Evolutionary conservation across 768 basidiomycete genomes (phyloP).

Genomic region (Amanita rubescens): DNA sequence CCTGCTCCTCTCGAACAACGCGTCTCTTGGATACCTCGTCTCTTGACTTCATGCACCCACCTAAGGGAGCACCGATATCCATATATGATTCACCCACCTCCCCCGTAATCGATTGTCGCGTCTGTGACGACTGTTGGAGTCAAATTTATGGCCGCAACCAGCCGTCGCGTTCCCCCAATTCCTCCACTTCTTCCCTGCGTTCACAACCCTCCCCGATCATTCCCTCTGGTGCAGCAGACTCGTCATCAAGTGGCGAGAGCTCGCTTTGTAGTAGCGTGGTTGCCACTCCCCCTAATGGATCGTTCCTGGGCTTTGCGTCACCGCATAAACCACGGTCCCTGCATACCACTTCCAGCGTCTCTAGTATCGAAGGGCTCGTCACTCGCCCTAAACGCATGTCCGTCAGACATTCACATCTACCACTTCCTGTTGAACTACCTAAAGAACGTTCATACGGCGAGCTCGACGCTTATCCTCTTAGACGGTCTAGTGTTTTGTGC

Average conservation of each 20-base stretch:
- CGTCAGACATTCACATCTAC: constrained; percentile 28
- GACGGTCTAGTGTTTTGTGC: constrained; percentile 58
- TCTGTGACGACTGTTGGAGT: constrained; percentile 74
- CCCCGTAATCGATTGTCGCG: constrained; percentile 50
- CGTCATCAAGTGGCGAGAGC: constrained; percentile 24
- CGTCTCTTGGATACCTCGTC: constrained; percentile 66
- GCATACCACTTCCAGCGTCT: constrained; percentile 24
- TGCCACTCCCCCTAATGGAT: constrained; percentile 18
- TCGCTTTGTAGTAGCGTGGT: constrained; percentile 25
- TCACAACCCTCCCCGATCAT: constrained; percentile 25
- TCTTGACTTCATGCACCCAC: constrained; percentile 65
- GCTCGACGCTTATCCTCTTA: constrained; percentile 67
- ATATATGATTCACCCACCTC: constrained; percentile 51
- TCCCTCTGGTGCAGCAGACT: constrained; percentile 31
- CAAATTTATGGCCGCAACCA: constrained; percentile 56
- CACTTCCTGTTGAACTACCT: constrained; percentile 28
- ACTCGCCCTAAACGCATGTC: constrained; percentile 26
- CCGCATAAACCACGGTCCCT: constrained; percentile 25
- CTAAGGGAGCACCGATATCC: constrained; percentile 54
- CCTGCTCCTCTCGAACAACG: constrained; percentile 53
- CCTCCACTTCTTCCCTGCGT: constrained; percentile 9
- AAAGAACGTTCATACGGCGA: constrained; percentile 53
- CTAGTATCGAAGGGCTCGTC: constrained; percentile 20
- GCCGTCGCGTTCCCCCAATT: constrained; percentile 34
- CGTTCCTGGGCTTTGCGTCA: constrained; percentile 15